Evolutionary conservation across 768 basidiomycete species (phyloP).

Genomic region (Serendipita vermifera): DNA sequence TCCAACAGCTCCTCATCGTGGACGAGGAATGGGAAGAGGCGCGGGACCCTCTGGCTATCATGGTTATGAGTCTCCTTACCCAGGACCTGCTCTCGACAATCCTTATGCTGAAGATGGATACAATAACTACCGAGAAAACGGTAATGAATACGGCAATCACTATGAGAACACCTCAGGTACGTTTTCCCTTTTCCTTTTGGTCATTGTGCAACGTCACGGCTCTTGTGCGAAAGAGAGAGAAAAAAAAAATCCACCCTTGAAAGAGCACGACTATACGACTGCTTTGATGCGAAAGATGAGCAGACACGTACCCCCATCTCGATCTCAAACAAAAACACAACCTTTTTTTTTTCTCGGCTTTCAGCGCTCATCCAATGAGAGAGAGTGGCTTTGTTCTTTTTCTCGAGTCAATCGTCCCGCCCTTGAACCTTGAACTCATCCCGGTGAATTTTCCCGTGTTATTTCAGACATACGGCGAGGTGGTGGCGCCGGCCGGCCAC

Average conservation of each 20-base stretch:
- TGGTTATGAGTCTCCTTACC: slow-evolving; percentile 50
- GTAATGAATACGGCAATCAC: slow-evolving; percentile 40
- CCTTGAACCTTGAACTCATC: slow-evolving; percentile 1
- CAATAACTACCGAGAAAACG: slow-evolving; percentile 6
- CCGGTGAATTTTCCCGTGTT: slow-evolving; percentile 2
- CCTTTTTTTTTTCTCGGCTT: background rate
- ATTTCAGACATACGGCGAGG: slow-evolving; percentile 8
- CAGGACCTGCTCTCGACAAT: slow-evolving; percentile 15
- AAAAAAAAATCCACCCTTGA: too few species aligned
- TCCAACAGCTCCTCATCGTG: slow-evolving; percentile 18
- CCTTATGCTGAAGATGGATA: slow-evolving; percentile 7
- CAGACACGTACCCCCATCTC: too few species aligned
- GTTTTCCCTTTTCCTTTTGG: too few species aligned
- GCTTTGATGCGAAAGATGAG: too few species aligned
- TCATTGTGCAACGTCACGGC: too few species aligned
- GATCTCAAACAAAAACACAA: background rate
- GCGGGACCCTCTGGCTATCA: slow-evolving; percentile 39
- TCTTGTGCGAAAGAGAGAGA: too few species aligned
- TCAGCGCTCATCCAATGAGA: background rate
- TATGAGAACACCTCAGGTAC: slow-evolving; percentile 51
- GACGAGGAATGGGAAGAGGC: slow-evolving; percentile 45
- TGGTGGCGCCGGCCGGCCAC: slow-evolving; percentile 11
- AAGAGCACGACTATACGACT: too few species aligned
- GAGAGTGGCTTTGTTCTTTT: background rate
- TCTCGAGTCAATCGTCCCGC: background rate